These are phyloP conservation scores for Linum lewisii DNA, from an alignment of 345 rosid species.

Conservation along the genomic window DNA sequence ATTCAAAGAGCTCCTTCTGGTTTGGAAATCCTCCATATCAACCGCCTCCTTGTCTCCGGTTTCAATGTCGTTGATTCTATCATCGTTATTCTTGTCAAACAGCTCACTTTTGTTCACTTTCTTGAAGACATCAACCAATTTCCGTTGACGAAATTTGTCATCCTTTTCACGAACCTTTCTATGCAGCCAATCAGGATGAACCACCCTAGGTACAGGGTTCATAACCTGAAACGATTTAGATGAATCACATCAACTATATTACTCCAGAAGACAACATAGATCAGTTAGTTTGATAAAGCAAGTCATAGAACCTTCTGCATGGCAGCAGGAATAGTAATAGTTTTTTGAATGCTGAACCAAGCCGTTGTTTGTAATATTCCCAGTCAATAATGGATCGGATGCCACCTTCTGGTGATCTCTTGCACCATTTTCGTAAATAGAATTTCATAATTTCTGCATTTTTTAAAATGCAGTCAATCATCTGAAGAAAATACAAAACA, in stretches of 20 bases:
- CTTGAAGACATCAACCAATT: conserved; percentile 60
- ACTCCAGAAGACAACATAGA: conserved; percentile 10
- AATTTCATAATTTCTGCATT: conserved; percentile 60
- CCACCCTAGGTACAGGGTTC: conserved; percentile 95
- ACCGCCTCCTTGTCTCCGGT: conserved; percentile 28
- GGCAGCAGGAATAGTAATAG: conserved; percentile 95
- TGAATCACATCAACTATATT: conserved; percentile 11
- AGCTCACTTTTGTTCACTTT: conserved; percentile 28
- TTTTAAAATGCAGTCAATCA: conserved; percentile 13
- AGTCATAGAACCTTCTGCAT: conserved; percentile 78
- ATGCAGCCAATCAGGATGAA: conserved; percentile 96
- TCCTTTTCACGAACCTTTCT: conserved; percentile 92
- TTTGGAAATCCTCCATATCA: conserved; percentile 80
- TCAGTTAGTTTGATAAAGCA: conserved; percentile 9
- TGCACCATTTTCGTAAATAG: conserved; percentile 91
- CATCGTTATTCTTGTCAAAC: conserved; percentile 16
- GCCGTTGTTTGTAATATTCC: conserved; percentile 92
- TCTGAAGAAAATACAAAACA: not conserved
- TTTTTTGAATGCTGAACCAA: conserved; percentile 89
- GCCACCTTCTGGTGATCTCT: conserved; percentile 54
- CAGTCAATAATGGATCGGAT: conserved; percentile 88
- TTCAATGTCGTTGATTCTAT: conserved; percentile 12
- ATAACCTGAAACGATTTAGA: conserved; percentile 43
- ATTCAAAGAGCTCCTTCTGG: conserved; percentile 30
- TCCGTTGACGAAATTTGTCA: conserved; percentile 79